Base-by-base conservation (phyloP, 2,329 filamentous ascomycete species). In the Didymella glomerata region DNA sequence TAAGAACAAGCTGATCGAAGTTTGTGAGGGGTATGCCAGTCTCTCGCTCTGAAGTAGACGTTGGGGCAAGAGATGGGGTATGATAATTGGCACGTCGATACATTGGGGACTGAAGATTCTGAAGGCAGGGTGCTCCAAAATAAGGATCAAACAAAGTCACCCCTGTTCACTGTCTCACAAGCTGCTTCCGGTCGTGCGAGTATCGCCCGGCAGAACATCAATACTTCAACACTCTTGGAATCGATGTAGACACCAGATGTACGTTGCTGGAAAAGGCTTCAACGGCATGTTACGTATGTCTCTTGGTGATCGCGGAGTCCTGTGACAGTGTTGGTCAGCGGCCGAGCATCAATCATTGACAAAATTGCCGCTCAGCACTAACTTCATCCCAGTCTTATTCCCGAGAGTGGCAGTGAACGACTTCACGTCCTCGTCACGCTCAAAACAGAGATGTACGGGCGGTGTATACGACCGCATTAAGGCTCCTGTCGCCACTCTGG, bases 11-110 rank as follows among this genome's bases (percentile, higher is more conserved):
- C 52, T 73, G 32, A 63, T 65, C 2, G 68, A 73, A 36, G 46
- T 47, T 7, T 71, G 68, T 40, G 67, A 72, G 16, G 68, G 66
- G 34, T 74, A 71, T 54, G 69, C 65, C 2, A 24, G n/a, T 22
- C 46, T 54, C 20, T 47, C 50, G 16, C n/a, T 48, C 16, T 34
- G 16, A 14, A n/a, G 14, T 1, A 25, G 22, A n/a, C 24, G 14
- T 10, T n/a, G 6, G 41, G 14, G 22, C 14, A 16, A 6, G 11
- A n/a, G 24, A 14, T 41, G 10, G 38, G 10, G 14, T 11, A 24
- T 24, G 5, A 7, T 11, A 16, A 41, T 4, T 6, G 13, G 11
- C 13, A 41, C 4, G 20, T 5, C 3, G 41, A 44, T 27, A 13
- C 14, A 16, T 27, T 7, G 22, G 6, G 3, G 22, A 14, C 24